These are phyloP conservation scores for Boletus insuetus DNA, from an alignment of 768 basidiomycete species.

Conservation along the genomic window DNA sequence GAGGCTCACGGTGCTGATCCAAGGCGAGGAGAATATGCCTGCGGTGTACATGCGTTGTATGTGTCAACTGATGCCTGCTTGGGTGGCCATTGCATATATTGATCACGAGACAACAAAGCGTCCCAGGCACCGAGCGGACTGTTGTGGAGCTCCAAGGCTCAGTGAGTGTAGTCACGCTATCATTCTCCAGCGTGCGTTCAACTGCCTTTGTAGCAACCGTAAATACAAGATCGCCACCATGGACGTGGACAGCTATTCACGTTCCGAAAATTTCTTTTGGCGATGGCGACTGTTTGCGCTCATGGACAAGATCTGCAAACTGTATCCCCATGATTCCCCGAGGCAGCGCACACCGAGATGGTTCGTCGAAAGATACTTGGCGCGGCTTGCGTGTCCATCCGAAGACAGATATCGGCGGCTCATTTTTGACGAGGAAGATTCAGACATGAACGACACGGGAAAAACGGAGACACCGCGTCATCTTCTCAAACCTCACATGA, in stretches of 20 bases:
- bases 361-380: conserved; percentile 45
- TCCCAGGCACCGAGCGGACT: conserved; percentile 30
- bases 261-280: conserved; percentile 49
- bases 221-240: conserved; percentile 46
- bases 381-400: conserved; percentile 22
- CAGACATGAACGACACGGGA: conserved; percentile 31
- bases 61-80: neutral
- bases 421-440: conserved; percentile 34
- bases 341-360: conserved; percentile 47
- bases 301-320: conserved; percentile 43
- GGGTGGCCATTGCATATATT: neutral
- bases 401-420: conserved; percentile 33
- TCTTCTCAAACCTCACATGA: conserved; percentile 46
- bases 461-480: conserved; percentile 35
- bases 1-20: conserved; percentile 40
- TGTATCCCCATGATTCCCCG: conserved; percentile 32
- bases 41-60: conserved; percentile 42
- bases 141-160: conserved; percentile 28
- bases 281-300: conserved; percentile 48
- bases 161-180: conserved; percentile 17
- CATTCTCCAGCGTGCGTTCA: conserved; percentile 1
- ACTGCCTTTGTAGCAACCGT: conserved; percentile 35
- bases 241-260: conserved; percentile 40
- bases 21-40: conserved; percentile 38
- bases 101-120: conserved; percentile 21